Conservation (phyloP, 805 yeast genomes). For the Pichia gijzeniarum region DNA sequence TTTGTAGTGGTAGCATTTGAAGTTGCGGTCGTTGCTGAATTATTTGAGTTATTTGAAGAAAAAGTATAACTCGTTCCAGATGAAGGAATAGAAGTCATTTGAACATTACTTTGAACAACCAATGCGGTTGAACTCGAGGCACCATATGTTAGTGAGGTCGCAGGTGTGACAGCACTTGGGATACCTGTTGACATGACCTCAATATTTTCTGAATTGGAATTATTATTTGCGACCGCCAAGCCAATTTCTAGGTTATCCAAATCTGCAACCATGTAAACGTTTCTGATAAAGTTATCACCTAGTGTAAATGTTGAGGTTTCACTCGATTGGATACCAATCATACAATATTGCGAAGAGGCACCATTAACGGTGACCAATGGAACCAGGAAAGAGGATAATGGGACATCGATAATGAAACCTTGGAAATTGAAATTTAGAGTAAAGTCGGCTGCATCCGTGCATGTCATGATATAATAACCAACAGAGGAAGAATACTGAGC, state of each 20-base stretch:
- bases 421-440: conserved; percentile 46
- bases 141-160: conserved; percentile 36
- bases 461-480: conserved; percentile 43
- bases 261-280: conserved; percentile 52
- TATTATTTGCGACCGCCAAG: conserved; percentile 32
- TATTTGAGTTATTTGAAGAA: not conserved
- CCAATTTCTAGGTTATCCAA: conserved; percentile 39
- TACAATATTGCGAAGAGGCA: conserved; percentile 33
- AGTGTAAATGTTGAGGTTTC: conserved; percentile 34
- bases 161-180: conserved; percentile 45
- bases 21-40: conserved; percentile 2
- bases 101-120: conserved; percentile 1
- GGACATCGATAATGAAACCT: conserved; percentile 47
- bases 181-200: conserved; percentile 35
- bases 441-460: conserved; percentile 28
- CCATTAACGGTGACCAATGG: conserved; percentile 19
- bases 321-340: conserved; percentile 34
- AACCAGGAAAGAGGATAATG: conserved; percentile 31
- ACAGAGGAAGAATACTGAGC: conserved; percentile 36
- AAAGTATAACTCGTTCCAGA: not conserved
- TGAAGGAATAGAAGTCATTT: conserved; percentile 7
- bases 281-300: conserved; percentile 51
- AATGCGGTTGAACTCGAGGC: conserved; percentile 3
- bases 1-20: not conserved
- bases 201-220: conserved; percentile 32